phyloP scores from a whole-genome alignment of 1,284 basidiomycete genomes.

The Ustilago shanxiensis region DNA sequence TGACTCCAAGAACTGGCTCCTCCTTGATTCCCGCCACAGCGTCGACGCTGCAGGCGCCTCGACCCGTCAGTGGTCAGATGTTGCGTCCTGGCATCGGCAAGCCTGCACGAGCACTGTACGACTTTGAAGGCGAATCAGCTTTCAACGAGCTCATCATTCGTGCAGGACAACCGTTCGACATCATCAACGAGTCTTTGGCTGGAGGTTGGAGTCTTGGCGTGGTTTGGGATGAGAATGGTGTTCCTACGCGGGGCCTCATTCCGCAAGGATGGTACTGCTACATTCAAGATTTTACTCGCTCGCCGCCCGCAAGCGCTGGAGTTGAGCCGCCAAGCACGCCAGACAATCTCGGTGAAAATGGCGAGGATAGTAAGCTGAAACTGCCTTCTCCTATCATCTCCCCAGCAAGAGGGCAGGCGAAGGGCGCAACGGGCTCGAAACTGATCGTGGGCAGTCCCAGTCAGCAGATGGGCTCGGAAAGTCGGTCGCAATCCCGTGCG shows the following conservation, averaged over 20 bases:
- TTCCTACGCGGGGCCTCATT: conserved; percentile 53
- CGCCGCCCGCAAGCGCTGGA: conserved; percentile 21
- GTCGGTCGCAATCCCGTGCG: neutral
- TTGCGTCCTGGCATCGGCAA: conserved; percentile 43
- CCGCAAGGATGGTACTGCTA: conserved; percentile 61
- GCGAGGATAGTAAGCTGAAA: neutral
- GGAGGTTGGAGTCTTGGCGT: conserved; percentile 62
- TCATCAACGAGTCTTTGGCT: conserved; percentile 56
- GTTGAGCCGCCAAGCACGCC: conserved; percentile 17
- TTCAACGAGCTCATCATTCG: conserved; percentile 60
- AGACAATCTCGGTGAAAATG: neutral
- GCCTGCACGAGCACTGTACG: conserved; percentile 58
- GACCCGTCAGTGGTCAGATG: conserved; percentile 18
- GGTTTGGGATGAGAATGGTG: conserved; percentile 37
- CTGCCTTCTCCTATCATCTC: conserved; percentile 12
- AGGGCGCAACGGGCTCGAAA: neutral
- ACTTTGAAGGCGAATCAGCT: conserved; percentile 54
- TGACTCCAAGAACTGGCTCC: neutral
- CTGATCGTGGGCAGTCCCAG: neutral
- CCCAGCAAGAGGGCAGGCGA: neutral
- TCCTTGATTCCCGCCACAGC: neutral
- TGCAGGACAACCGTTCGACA: conserved; percentile 57
- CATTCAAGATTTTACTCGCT: conserved; percentile 54
- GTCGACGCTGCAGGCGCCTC: conserved; percentile 13
- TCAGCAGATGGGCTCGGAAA: neutral